These are phyloP conservation scores for Entelexis paramagnoliae DNA, from an alignment of 1,139 yeast genomes.

Conservation along the genomic window DNA sequence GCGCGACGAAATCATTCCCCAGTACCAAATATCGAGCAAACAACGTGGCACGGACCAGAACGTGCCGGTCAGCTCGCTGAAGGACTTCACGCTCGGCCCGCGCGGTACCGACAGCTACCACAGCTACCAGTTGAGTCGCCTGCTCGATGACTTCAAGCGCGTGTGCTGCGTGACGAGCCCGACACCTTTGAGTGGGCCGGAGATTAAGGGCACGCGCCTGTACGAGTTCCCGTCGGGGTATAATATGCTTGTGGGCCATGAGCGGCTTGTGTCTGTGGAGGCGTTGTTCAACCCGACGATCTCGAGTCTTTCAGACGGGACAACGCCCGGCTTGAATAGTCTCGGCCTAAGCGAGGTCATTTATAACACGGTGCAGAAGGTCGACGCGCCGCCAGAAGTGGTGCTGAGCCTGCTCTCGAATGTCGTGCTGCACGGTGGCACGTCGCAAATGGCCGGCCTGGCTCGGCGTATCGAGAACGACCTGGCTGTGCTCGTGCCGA, in stretches of 20 bases:
- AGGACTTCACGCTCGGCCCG: conserved; percentile 16
- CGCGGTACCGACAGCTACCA: conserved; percentile 30
- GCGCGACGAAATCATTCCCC: conserved; percentile 27
- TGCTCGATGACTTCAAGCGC: conserved; percentile 56
- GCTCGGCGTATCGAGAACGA: conserved; percentile 71
- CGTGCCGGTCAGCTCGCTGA: conserved; percentile 32
- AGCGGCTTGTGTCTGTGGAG: conserved; percentile 65
- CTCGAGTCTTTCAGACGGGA: conserved; percentile 28
- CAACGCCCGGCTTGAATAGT: conserved; percentile 16
- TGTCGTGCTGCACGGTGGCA: conserved; percentile 81
- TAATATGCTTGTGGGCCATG: conserved; percentile 48
- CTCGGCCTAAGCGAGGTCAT: conserved; percentile 61
- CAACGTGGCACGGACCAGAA: conserved; percentile 25
- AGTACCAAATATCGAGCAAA: conserved; percentile 30
- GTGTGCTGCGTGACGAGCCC: conserved; percentile 27
- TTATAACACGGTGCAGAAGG: conserved; percentile 45
- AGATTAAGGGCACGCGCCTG: conserved; percentile 35
- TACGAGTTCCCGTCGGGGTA: conserved; percentile 80
- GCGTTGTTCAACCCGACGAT: conserved; percentile 50
- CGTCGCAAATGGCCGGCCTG: conserved; percentile 71
- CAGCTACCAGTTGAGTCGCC: conserved; percentile 32
- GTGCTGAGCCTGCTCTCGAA: conserved; percentile 76
- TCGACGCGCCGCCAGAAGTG: conserved; percentile 50
- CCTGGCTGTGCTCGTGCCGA: conserved; percentile 58
- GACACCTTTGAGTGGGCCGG: conserved; percentile 22